phyloP scores from a whole-genome alignment of 352 stramenopile genomes.

The Elongisporangium anandrum region DNA sequence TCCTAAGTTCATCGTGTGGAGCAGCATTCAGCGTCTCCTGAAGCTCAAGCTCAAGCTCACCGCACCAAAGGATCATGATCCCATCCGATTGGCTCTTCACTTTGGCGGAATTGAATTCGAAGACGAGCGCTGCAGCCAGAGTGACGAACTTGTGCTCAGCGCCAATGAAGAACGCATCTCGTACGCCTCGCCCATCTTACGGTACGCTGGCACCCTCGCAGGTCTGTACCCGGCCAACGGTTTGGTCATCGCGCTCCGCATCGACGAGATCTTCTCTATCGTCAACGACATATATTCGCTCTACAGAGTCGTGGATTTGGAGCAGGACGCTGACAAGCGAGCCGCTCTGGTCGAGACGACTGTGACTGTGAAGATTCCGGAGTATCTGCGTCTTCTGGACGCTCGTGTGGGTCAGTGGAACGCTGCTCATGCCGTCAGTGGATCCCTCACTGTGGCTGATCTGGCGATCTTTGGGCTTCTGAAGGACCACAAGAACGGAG shows the following conservation, averaged over 20 bases:
- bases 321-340: constrained; percentile 16
- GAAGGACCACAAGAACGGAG: constrained; percentile 17
- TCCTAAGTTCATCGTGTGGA: too few relatives aligned
- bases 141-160: constrained; percentile 14
- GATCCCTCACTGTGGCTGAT: constrained; percentile 34
- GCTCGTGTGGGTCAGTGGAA: constrained; percentile 25
- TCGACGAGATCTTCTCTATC: constrained; percentile 41
- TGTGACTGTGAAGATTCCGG: constrained; percentile 17
- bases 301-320: constrained; percentile 25
- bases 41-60: too few relatives aligned
- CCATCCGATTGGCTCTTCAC: constrained; percentile 38
- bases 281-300: constrained; percentile 29
- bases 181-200: constrained; percentile 52
- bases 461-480: constrained; percentile 33
- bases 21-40: too few relatives aligned
- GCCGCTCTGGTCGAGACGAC: neutral
- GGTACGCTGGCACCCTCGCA: constrained; percentile 50
- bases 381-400: constrained; percentile 29
- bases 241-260: constrained; percentile 14
- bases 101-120: constrained; percentile 48
- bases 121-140: constrained; percentile 23
- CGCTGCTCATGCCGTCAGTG: constrained; percentile 12
- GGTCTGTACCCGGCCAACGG: constrained; percentile 34
- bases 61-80: constrained; percentile 22
- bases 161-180: constrained; percentile 37